Conservation (phyloP, 106 monocot species). For the Apostasia ramifera region DNA sequence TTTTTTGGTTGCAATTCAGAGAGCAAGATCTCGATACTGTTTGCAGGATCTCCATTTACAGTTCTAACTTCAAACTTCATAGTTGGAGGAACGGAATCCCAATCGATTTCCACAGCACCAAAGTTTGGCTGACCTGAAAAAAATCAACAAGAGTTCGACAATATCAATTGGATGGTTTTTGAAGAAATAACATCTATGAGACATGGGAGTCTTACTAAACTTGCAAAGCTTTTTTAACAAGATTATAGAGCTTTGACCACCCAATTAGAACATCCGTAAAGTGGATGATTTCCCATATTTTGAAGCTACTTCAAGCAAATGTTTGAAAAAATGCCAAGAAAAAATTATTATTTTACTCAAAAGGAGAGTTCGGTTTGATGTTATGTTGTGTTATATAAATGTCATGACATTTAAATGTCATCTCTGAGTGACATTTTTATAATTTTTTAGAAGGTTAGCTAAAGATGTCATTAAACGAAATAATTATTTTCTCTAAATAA, state of each 20-base stretch:
- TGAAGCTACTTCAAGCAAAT: not conserved
- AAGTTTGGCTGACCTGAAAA: constrained; percentile 80
- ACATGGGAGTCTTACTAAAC: not conserved
- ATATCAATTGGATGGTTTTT: no score
- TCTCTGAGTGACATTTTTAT: no score
- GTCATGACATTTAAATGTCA: no score
- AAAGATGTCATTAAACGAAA: no score
- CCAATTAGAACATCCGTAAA: no score
- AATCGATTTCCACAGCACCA: constrained; percentile 77
- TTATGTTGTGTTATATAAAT: no score
- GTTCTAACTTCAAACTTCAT: constrained; percentile 59
- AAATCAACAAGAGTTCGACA: not conserved
- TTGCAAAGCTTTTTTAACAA: not conserved
- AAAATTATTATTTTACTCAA: no score
- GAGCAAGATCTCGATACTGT: constrained; percentile 38
- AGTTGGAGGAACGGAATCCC: constrained; percentile 47
- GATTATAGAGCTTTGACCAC: not conserved
- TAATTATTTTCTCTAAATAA: no score
- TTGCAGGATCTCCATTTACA: constrained; percentile 38
- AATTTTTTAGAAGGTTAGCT: no score
- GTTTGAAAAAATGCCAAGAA: not conserved
- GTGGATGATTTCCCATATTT: no score
- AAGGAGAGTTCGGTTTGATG: no score
- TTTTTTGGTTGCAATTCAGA: constrained; percentile 40
- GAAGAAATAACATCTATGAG: not conserved